A percentile compares a stretch with the other conserved stretches of the same genome.
Evolutionary conservation across 2,329 filamentous ascomycete species (phyloP).

Genomic region (Lasiodiplodia sp.): DNA sequence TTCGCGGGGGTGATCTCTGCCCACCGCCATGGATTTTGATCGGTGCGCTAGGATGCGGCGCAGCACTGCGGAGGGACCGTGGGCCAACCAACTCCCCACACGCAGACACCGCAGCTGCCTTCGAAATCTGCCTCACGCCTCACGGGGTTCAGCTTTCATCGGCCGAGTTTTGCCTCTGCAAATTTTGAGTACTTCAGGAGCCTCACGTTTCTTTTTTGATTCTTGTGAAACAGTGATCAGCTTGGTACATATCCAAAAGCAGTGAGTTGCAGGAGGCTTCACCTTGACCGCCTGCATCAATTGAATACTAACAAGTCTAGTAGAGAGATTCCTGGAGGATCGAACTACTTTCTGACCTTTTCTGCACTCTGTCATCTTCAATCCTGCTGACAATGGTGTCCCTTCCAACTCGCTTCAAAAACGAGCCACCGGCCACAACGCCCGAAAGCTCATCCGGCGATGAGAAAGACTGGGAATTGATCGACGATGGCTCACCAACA

Average conservation of each 20-base stretch:
- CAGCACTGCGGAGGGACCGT: not conserved
- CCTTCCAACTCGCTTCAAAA: not conserved
- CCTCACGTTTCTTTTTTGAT: not conserved
- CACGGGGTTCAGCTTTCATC: not conserved
- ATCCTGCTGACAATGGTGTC: not conserved
- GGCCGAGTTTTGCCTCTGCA: not conserved
- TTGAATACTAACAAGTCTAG: too few species aligned
- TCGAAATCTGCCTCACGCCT: not conserved
- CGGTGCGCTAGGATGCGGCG: constrained; percentile 15
- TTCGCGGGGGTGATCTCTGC: not conserved
- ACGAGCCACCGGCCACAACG: not conserved
- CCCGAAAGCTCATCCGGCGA: not conserved
- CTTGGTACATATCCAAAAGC: too few species aligned
- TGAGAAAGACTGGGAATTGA: constrained; percentile 1
- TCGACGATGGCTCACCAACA: not conserved
- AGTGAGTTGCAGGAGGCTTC: too few species aligned
- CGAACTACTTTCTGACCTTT: not conserved
- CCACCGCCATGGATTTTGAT: not conserved
- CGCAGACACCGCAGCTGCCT: not conserved
- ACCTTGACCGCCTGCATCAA: too few species aligned
- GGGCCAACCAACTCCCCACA: not conserved
- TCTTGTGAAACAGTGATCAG: not conserved
- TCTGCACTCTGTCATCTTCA: not conserved
- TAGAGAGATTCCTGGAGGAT: too few species aligned
- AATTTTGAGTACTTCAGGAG: not conserved